Evolutionary conservation across 2,329 filamentous ascomycete genomes (phyloP), one percentile per base, ranked within the genome.

Genomic region (Chrysosporium keratinophilum): DNA sequence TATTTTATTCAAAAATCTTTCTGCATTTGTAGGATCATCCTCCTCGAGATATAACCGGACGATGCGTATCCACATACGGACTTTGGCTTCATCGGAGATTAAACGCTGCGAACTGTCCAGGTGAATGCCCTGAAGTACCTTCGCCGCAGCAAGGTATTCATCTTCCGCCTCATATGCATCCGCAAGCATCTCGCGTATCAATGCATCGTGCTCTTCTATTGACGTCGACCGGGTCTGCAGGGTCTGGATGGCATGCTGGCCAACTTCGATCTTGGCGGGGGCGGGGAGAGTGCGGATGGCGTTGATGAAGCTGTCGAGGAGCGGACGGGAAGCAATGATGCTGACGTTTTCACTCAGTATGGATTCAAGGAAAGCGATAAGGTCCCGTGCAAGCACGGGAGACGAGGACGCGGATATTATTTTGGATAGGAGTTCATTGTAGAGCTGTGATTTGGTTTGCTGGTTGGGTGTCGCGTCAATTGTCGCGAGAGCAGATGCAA

Each of bases 21-120:
- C 88, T 41, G 93, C 93, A 35, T 80, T 78, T 1, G 85, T 88
- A 7, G 88, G 85, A 71, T 97, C 90, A 67, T 95, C 91, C 46
- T 90, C 88, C 73, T 98, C 91, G 58, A 98, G 80, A 67, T 93
- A 94, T 74, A 94, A 86, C 58, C 93, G 82, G 66, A 94, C 89
- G 65, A 98, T 95, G 56, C 91, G 87, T 61, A 97, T 85, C 88
- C 91, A 97, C 52, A 93, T 81, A 52, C 78, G 77, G 7, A 88
- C 88, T 71, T 89, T 90, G 61, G 91, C 86, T 62, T 87, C 82
- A 66, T 89, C 84, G 28, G 83, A 82, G 35, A 96, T 83, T 54
- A 86, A 83, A 47, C 91, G 84, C 73, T 95, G 89, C 1, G 89
- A 90, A 54, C 81, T 85, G 66, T 98, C 91, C 45, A 97, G 82